Evolutionary conservation across 1,284 basidiomycete genomes (phyloP).

Genomic region (Gomphus sp.): DNA sequence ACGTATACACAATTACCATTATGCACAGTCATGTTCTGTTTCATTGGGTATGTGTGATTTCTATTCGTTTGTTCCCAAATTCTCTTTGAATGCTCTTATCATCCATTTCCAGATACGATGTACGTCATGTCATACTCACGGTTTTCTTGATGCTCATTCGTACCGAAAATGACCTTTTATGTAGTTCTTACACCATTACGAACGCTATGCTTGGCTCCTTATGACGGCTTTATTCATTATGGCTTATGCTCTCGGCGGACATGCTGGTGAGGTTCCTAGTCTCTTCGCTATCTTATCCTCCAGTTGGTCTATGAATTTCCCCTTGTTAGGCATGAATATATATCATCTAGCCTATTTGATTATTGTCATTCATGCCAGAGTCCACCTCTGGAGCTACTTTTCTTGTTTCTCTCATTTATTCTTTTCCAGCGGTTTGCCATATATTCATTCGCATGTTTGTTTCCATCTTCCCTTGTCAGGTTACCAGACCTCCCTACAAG

Average conservation of each 20-base stretch:
- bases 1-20: neutral
- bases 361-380: neutral
- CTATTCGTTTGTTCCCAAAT: neutral
- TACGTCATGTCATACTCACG: neutral
- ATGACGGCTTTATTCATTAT: conserved; percentile 5
- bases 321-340: too few relatives aligned
- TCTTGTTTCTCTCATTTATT: neutral
- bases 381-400: neutral
- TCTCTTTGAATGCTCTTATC: neutral
- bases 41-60: neutral
- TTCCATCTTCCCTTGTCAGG: neutral
- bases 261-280: conserved; percentile 2
- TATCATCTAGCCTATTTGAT: too few relatives aligned
- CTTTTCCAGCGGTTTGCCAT: neutral
- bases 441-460: neutral
- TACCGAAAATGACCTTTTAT: neutral
- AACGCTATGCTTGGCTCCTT: conserved; percentile 7
- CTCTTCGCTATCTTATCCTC: neutral
- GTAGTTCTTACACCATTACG: conserved; percentile 8
- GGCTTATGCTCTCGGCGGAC: conserved; percentile 1
- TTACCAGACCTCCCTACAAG: conserved; percentile 21
- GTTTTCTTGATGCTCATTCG: neutral
- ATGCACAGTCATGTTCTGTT: neutral
- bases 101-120: neutral
- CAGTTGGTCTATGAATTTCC: neutral